A percentile compares a stretch with the other conserved stretches of the same genome.
phyloP scores from a whole-genome alignment of 2,329 filamentous ascomycete species.

The Graphilbum sp. region DNA sequence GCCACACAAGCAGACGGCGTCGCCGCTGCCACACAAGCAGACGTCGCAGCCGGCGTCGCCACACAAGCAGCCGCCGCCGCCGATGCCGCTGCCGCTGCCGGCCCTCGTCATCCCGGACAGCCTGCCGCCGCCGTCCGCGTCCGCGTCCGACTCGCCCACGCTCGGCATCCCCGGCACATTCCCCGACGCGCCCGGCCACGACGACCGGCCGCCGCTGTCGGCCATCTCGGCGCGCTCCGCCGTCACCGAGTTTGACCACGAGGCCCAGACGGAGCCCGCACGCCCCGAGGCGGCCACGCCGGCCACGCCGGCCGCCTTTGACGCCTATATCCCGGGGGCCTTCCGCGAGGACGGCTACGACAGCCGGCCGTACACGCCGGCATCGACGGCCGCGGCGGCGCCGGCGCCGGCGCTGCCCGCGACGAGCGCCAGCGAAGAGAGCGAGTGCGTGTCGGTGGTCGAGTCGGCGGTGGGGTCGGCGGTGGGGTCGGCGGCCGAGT shows the following conservation, averaged over 20 bases:
- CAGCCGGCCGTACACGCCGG: conserved; percentile 4
- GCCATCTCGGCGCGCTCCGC: conserved; percentile 43
- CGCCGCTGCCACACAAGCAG: not conserved
- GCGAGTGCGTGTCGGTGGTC: not conserved
- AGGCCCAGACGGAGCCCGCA: conserved; percentile 45
- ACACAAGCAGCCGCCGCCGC: not conserved
- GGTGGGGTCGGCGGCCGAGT: too few relatives aligned
- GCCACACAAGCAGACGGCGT: not conserved
- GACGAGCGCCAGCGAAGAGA: not conserved
- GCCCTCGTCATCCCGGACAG: not conserved
- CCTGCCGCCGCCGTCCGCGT: not conserved
- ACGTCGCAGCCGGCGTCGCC: too few relatives aligned
- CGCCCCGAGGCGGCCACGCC: conserved; percentile 10
- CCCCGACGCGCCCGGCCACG: conserved; percentile 21
- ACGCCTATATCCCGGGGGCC: conserved; percentile 5
- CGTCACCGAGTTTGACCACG: conserved; percentile 57
- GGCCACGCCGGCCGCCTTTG: not conserved
- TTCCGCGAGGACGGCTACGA: conserved; percentile 5
- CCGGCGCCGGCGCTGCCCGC: not conserved
- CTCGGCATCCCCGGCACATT: conserved; percentile 51
- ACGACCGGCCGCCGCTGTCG: conserved; percentile 34
- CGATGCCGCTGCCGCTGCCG: not conserved
- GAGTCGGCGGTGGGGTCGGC: too few relatives aligned
- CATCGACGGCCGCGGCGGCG: not conserved
- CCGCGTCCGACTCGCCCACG: conserved; percentile 42